Evolutionary conservation across 1,284 basidiomycete species (phyloP).

Genomic region (Cutaneotrichosporon sp.): DNA sequence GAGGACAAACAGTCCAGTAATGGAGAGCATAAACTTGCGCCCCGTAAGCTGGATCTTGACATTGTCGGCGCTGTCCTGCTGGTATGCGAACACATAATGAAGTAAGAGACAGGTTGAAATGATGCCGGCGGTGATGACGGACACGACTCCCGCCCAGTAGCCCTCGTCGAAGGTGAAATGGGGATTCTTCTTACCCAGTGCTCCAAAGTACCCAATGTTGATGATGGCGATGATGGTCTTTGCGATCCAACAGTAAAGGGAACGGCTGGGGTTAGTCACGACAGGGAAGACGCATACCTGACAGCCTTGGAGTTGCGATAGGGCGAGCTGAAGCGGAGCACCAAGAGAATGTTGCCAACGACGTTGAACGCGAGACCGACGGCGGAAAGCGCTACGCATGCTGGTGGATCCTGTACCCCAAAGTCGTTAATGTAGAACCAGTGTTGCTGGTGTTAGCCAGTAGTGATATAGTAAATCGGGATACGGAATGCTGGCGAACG

Average conservation of each 20-base stretch:
- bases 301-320: conserved; percentile 4
- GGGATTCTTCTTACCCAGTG: conserved; percentile 31
- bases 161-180: conserved; percentile 50
- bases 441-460: conserved; percentile 37
- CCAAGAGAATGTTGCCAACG: conserved; percentile 53
- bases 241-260: conserved; percentile 52
- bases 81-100: conserved; percentile 50
- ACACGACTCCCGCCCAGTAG: conserved; percentile 55
- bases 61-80: conserved; percentile 28
- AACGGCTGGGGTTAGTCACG: conserved; percentile 31
- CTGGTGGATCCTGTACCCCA: conserved; percentile 40
- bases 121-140: conserved; percentile 48
- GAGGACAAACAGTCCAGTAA: conserved; percentile 50
- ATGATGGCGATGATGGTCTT: conserved; percentile 53
- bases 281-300: not conserved
- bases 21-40: conserved; percentile 54
- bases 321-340: conserved; percentile 50
- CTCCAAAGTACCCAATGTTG: conserved; percentile 50
- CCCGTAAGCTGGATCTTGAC: conserved; percentile 46
- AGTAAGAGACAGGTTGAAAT: conserved; percentile 48
- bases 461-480: too few relatives aligned
- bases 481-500: too few relatives aligned
- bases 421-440: conserved; percentile 46
- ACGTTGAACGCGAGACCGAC: conserved; percentile 54
- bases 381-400: conserved; percentile 50